Percentiles rank a stretch among this genome's conserved stretches.
Conservation (phyloP, 371 early-diverging fungal species). For the Haplosporangium sp. region DNA sequence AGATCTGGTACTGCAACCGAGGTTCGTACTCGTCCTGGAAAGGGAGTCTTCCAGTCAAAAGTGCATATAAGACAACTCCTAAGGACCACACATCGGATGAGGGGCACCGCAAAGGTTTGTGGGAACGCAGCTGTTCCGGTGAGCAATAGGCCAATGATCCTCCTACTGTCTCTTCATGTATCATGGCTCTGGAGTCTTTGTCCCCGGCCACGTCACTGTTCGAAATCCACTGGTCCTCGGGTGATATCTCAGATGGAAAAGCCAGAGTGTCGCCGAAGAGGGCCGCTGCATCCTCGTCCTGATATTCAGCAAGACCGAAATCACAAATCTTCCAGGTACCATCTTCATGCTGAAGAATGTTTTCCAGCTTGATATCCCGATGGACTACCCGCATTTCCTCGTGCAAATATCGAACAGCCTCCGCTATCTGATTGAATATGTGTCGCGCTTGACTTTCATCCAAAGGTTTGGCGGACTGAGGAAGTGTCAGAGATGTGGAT, state of each 20-base stretch:
- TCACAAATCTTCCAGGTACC: slow-evolving; percentile 84
- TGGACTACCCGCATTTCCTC: slow-evolving; percentile 79
- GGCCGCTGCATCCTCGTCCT: slow-evolving; percentile 46
- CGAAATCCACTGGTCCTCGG: background rate
- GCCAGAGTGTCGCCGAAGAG: slow-evolving; percentile 35
- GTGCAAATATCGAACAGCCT: slow-evolving; percentile 87
- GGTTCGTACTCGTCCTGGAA: slow-evolving; percentile 82
- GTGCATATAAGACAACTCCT: slow-evolving; percentile 81
- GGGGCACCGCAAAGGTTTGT: slow-evolving; percentile 60
- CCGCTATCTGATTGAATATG: slow-evolving; percentile 76
- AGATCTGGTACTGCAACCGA: slow-evolving; percentile 76
- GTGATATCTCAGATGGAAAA: background rate
- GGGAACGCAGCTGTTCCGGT: slow-evolving; percentile 76
- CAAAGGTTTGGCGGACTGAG: slow-evolving; percentile 25
- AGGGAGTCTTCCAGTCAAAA: slow-evolving; percentile 78
- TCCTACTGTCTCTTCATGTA: slow-evolving; percentile 52
- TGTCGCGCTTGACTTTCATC: slow-evolving; percentile 59
- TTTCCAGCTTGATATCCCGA: slow-evolving; percentile 95
- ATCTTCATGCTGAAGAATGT: slow-evolving; percentile 74
- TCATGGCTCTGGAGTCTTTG: background rate
- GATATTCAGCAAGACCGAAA: slow-evolving; percentile 84
- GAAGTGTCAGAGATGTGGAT: background rate
- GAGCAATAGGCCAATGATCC: slow-evolving; percentile 84
- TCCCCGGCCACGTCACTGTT: background rate
- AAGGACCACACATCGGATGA: slow-evolving; percentile 86